Base-by-base conservation (phyloP, 2,329 filamentous ascomycete genomes). In the Aspergillaceae sp. region DNA sequence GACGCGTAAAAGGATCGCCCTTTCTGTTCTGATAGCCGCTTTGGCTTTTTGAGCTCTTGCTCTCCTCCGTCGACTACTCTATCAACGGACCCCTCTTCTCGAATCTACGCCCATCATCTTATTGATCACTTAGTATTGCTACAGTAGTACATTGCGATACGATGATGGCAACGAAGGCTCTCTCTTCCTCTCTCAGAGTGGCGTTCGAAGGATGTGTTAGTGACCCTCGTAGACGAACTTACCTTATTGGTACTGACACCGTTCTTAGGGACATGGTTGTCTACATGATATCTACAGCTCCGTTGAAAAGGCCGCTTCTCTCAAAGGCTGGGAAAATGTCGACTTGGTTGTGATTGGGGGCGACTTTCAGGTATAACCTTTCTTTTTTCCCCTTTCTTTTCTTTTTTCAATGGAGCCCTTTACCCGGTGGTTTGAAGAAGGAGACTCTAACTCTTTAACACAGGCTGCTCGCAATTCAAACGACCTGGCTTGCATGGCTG, bases 301-400 rank as follows among this genome's bases (percentile, higher is more conserved):
- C 1, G 79, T 94, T 28, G 72, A 77, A 36, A 75, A 79, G 52
- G 77, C 87, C 7, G 87, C 84, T 65, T 73, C 80, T 53, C 72
- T 77, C 40, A 85, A 86, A 56, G 78, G 78, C 27, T 96, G 91
- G 90, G 75, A 85, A 53, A 80, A 78, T 32, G 81, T 97, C 29
- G 92, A 98, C 64, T 70, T 96, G 7, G 71, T 98, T 55, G 94
- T 98, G 59, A 95, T 98, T 57, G 88, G 91, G 46, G 92, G 92
- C 29, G 92, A 98, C 63, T 98, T 98, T 55, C 88, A 96, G 74
- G 85, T 85, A 69, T 32, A 62, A 51, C 7, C 29, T 10, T 29
- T 27, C 42, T 9, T 4, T 11, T 40, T 29, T 10, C 11, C 27
- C 10, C 8, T 28, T 10, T 40, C 29, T 32, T 5, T 7, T 32